Percentiles rank a stretch among this genome's conserved stretches.
phyloP scores from a whole-genome alignment of 2,329 filamentous ascomycete genomes.

The Ophiognomonia clavigignenti-juglandacearum region DNA sequence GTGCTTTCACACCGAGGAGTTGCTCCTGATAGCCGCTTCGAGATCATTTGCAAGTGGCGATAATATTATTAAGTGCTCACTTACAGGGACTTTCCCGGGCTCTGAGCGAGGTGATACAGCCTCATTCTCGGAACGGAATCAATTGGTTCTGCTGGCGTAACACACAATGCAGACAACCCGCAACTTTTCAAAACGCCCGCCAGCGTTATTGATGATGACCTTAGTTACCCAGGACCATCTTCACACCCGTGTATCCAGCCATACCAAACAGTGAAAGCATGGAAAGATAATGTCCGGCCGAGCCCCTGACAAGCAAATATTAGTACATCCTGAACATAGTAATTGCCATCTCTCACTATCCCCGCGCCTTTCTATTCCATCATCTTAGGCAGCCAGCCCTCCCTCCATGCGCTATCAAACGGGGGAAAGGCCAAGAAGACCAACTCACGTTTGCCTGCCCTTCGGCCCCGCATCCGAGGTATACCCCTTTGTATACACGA shows the following conservation, averaged over 20 bases:
- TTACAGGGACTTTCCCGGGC: no score
- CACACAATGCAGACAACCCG: neutral
- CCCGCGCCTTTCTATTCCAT: no score
- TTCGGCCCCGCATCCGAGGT: constrained; percentile 18
- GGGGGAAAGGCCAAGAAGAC: neutral
- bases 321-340: constrained; percentile 8
- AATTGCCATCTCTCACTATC: neutral
- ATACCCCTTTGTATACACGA: constrained; percentile 54
- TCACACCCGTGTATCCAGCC: neutral
- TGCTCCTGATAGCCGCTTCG: no score
- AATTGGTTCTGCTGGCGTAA: neutral
- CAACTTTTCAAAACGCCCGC: no score
- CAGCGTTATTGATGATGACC: no score
- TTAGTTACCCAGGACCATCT: constrained; percentile 3
- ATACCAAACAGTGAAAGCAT: constrained; percentile 22
- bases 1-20: no score
- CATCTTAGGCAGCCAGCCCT: no score
- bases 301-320: constrained; percentile 28
- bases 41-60: no score
- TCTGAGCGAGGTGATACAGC: no score
- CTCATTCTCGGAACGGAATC: no score
- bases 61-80: no score
- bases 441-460: constrained; percentile 8
- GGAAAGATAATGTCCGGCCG: constrained; percentile 27
- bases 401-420: no score